Conservation (phyloP, 257 asterid genomes). For the Leonotis leonurus region DNA sequence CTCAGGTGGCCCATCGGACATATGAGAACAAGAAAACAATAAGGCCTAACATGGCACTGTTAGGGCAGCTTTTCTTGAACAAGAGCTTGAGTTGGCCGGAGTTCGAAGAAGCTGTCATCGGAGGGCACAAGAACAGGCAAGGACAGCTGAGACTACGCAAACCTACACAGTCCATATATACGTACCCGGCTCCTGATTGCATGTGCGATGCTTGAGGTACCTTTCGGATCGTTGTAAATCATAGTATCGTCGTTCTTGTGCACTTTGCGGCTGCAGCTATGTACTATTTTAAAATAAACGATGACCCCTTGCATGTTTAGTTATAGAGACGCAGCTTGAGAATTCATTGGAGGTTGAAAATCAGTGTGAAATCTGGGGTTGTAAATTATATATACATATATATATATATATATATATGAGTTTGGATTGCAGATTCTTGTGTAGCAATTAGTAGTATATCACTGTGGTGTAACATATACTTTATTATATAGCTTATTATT, state of each 20-base stretch:
- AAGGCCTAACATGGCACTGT: conserved; percentile 80
- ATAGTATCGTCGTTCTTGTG: too few species aligned
- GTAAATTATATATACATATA: conserved; percentile 2
- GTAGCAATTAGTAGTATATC: conserved; percentile 15
- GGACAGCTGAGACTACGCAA: conserved; percentile 74
- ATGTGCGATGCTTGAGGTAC: conserved; percentile 59
- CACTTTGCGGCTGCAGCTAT: conserved; percentile 1
- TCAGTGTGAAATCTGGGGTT: conserved; percentile 15
- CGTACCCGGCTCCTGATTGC: conserved; percentile 95
- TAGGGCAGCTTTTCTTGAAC: conserved; percentile 88
- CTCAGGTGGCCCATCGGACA: conserved; percentile 77
- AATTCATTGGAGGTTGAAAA: conserved; percentile 11
- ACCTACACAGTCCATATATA: conserved; percentile 65
- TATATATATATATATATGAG: too few species aligned
- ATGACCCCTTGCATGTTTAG: conserved; percentile 19
- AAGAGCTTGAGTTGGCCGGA: conserved; percentile 74
- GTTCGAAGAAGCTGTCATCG: conserved; percentile 51
- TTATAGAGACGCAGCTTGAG: not conserved
- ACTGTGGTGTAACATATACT: conserved; percentile 14
- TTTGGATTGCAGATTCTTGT: conserved; percentile 14
- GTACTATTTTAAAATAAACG: conserved; percentile 22
- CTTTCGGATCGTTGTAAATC: not conserved
- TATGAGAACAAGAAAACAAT: conserved; percentile 68
- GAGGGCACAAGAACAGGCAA: conserved; percentile 76
- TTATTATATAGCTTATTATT: not conserved